A percentile compares a stretch with the other conserved stretches of the same genome.
Evolutionary conservation across 2,329 filamentous ascomycete genomes (phyloP).

Genomic region (Fusarium sp.): DNA sequence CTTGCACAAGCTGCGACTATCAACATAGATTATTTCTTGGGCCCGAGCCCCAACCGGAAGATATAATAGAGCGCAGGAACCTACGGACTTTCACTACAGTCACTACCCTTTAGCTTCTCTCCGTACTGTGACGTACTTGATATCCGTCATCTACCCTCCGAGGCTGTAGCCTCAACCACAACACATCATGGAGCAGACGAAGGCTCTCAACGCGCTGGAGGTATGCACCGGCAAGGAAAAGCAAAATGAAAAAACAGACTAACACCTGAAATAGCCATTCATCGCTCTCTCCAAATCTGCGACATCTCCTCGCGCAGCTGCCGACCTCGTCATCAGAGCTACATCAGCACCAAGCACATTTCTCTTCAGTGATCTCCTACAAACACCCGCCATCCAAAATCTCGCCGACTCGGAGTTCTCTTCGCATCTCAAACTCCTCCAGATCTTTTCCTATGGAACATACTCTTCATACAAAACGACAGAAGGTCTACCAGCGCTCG

Average conservation of each 20-base stretch:
- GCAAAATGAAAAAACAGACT: background rate
- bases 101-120: background rate
- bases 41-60: background rate
- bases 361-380: constrained; percentile 92
- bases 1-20: background rate
- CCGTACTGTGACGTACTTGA: constrained; percentile 1
- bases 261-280: constrained; percentile 73
- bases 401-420: constrained; percentile 71
- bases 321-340: constrained; percentile 85
- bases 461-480: constrained; percentile 73
- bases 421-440: constrained; percentile 73
- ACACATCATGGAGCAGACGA: constrained; percentile 74
- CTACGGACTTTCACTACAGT: background rate
- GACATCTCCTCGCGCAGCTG: constrained; percentile 81
- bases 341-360: constrained; percentile 91
- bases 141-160: constrained; percentile 8
- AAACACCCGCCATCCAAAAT: constrained; percentile 78
- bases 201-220: constrained; percentile 70
- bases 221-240: constrained; percentile 45
- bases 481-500: constrained; percentile 73
- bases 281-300: constrained; percentile 87
- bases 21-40: background rate
- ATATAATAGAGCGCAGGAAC: background rate
- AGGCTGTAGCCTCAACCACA: constrained; percentile 38
- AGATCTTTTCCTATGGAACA: constrained; percentile 93